phyloP scores from a whole-genome alignment of 179 eudicot genomes.

The Patellifolia procumbens region DNA sequence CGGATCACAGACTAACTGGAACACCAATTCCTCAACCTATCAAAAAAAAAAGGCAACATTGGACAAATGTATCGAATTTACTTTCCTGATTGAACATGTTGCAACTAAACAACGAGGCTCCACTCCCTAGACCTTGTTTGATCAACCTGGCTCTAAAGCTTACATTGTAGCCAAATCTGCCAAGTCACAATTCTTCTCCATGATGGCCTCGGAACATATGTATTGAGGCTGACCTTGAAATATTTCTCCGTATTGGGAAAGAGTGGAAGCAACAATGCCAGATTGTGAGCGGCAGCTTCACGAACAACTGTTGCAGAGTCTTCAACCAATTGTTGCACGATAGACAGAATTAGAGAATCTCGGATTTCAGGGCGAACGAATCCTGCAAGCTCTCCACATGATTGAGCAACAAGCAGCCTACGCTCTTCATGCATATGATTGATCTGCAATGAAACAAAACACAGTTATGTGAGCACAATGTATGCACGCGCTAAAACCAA shows the following conservation, averaged over 20 bases:
- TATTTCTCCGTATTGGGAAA: conserved; percentile 95
- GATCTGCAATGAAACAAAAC: conserved; percentile 56
- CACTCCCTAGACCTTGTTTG: conserved; percentile 83
- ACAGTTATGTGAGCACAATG: conserved; percentile 12
- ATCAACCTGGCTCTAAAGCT: conserved; percentile 71
- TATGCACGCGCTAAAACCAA: conserved; percentile 5
- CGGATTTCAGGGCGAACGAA: conserved; percentile 98
- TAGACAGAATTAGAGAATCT: conserved; percentile 95
- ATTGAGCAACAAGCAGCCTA: conserved; percentile 98
- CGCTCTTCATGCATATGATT: conserved; percentile 99
- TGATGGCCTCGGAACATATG: conserved; percentile 98
- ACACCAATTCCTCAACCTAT: conserved; percentile 99
- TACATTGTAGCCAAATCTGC: conserved; percentile 96
- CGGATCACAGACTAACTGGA: conserved; percentile 95
- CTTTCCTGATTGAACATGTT: conserved; percentile 43
- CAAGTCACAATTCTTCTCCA: conserved; percentile 98
- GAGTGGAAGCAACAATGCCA: conserved; percentile 97
- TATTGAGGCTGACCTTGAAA: conserved; percentile 99
- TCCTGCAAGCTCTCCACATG: conserved; percentile 98
- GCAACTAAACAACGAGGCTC: conserved; percentile 64
- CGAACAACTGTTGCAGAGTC: conserved; percentile 98
- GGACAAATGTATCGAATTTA: conserved; percentile 37
- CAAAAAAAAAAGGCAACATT: conserved; percentile 44
- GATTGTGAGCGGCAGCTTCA: conserved; percentile 98
- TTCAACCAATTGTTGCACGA: conserved; percentile 95